Base-by-base conservation (phyloP, 1,284 basidiomycete species). In the Golubevia sp. region DNA sequence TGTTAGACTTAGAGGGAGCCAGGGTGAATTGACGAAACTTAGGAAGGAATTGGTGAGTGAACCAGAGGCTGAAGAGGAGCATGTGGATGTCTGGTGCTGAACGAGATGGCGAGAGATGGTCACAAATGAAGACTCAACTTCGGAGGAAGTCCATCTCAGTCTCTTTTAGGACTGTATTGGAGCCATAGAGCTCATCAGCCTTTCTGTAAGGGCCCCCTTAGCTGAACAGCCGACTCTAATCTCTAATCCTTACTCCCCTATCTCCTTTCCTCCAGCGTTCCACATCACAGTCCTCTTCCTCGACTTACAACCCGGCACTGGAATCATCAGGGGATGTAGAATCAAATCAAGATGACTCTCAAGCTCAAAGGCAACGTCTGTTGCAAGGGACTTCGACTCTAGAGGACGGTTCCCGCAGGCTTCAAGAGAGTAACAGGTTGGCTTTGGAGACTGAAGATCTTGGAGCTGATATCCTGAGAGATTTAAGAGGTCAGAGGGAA, bases 361-460 rank as follows among this genome's bases (percentile, higher is more conserved):
- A 71, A 0, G 67, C 70, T 2, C 84, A 62, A 88, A 90, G 83
- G 2, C 76, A 82, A 57, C 67, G 79, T 8, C 67, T 84, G n/a
- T 65, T 84, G 8, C 78, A 82, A 23, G 82, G 79, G 11, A 85
- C 85, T 0, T 76, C 85, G n/a, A 75, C 82, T 38, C 76, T 86
- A n/a, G 77, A 82, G 27, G 83, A 85, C 6, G 84, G 85, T 1
- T 79, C 79, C 0, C 88, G 90, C 67, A 87, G 97, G 53, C 85
- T 99, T 58, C 90, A 94, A 71, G 94, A 97, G 68, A 93, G 92
- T 20, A 93, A 97, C 69, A 88, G 94, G 23, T 89, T 99, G 53
- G 96, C 96, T 5, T 86, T 99, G 25, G 95, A 99, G 86, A 98
- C 97, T 7, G 97, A 99, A 85, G 90, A 93, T 76, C 90, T 98